Conservation (phyloP, 371 early-diverging fungal species). For the Rhizopus delemar region DNA sequence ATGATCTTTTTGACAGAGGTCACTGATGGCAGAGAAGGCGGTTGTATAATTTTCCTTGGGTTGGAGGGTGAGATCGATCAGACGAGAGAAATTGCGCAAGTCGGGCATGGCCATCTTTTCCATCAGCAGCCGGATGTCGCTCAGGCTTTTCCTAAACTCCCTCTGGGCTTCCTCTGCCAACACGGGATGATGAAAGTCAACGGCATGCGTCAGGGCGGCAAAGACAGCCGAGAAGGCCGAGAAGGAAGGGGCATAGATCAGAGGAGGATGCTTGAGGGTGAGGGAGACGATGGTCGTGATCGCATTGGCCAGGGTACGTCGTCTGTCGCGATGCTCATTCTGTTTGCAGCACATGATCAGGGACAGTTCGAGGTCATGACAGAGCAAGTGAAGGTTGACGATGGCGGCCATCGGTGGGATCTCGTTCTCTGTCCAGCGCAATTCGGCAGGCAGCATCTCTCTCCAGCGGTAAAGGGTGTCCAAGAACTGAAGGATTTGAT, state of each 20-base stretch:
- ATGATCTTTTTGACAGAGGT: constrained; percentile 30
- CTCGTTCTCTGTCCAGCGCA: constrained; percentile 36
- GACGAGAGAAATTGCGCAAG: constrained; percentile 34
- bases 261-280: constrained; percentile 33
- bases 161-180: constrained; percentile 35
- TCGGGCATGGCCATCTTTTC: constrained; percentile 31
- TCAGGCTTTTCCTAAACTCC: constrained; percentile 42
- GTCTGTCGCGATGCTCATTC: constrained; percentile 36
- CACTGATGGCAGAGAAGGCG: constrained; percentile 37
- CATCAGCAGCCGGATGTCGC: constrained; percentile 34
- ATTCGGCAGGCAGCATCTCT: constrained; percentile 30
- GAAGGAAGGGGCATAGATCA: constrained; percentile 41
- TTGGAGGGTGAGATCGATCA: constrained; percentile 40
- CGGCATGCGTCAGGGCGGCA: constrained; percentile 48
- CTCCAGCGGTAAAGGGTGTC: constrained; percentile 43
- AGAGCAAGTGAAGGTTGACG: constrained; percentile 39
- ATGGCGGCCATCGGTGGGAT: constrained; percentile 33
- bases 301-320: constrained; percentile 41
- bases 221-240: constrained; percentile 45
- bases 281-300: constrained; percentile 43
- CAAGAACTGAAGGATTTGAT: constrained; percentile 36
- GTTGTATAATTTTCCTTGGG: constrained; percentile 22
- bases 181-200: constrained; percentile 40
- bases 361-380: constrained; percentile 44
- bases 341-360: constrained; percentile 48